Evolutionary conservation across 768 basidiomycete genomes (phyloP).

Genomic region (Kwoniella sp.): DNA sequence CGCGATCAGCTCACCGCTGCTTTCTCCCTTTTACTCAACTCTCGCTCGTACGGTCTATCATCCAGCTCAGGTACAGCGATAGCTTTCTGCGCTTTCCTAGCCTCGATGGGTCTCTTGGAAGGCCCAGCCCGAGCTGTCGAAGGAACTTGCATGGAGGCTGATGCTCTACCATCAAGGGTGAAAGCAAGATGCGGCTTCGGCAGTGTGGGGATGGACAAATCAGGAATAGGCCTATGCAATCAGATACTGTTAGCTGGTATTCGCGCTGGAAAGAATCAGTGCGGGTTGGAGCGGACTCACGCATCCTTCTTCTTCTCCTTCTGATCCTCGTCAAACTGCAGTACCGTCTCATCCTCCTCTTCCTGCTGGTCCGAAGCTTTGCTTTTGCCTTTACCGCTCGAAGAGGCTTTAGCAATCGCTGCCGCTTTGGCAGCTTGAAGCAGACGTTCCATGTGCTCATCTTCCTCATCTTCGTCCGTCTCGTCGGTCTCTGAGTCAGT

Average conservation of each 20-base stretch:
- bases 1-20: constrained; percentile 37
- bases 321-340: constrained; percentile 34
- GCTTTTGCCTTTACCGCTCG: constrained; percentile 8
- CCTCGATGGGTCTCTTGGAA: constrained; percentile 7
- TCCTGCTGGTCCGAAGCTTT: not conserved
- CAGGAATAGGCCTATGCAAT: constrained; percentile 44
- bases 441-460: constrained; percentile 26
- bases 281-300: constrained; percentile 41
- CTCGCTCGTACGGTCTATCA: constrained; percentile 37
- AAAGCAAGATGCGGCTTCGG: constrained; percentile 36
- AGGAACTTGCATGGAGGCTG: constrained; percentile 13
- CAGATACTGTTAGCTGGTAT: not conserved
- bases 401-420: constrained; percentile 18
- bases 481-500: constrained; percentile 23
- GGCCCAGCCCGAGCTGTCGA: constrained; percentile 25
- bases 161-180: constrained; percentile 28
- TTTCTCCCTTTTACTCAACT: constrained; percentile 43
- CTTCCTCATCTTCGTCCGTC: constrained; percentile 27
- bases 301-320: constrained; percentile 35
- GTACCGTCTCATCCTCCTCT: constrained; percentile 20
- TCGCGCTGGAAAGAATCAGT: not conserved
- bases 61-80: constrained; percentile 32
- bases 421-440: constrained; percentile 24
- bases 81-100: constrained; percentile 12
- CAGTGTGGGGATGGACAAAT: constrained; percentile 37